phyloP scores from a whole-genome alignment of 768 basidiomycete species.

The Hericium erinaceus region DNA sequence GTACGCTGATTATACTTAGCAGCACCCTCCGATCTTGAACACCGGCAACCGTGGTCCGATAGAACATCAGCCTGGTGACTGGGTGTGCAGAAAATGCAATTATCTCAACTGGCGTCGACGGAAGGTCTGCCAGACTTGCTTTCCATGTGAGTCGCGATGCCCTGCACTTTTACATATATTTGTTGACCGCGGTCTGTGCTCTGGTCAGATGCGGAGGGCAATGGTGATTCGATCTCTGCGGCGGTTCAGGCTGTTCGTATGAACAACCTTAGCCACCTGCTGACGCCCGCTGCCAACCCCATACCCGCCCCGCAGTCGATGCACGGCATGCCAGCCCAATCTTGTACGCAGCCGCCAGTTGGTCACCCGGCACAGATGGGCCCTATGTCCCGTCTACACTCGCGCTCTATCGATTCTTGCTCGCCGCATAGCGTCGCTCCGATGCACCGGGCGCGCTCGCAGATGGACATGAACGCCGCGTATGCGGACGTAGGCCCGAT shows the following conservation, averaged over 20 bases:
- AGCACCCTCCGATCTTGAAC: slow-evolving; percentile 83
- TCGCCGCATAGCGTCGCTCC: background rate
- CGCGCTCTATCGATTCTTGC: background rate
- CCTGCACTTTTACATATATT: background rate
- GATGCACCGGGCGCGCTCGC: slow-evolving; percentile 7
- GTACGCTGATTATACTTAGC: slow-evolving; percentile 9
- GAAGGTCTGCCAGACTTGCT: slow-evolving; percentile 86
- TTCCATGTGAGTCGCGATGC: slow-evolving; percentile 50
- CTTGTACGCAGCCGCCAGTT: slow-evolving; percentile 6
- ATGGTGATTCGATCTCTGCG: slow-evolving; percentile 78
- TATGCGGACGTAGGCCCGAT: slow-evolving; percentile 44
- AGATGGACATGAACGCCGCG: slow-evolving; percentile 34
- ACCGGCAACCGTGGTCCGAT: slow-evolving; percentile 86
- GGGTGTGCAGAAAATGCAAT: slow-evolving; percentile 75
- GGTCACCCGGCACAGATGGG: background rate
- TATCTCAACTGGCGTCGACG: slow-evolving; percentile 83
- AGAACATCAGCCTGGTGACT: slow-evolving; percentile 53
- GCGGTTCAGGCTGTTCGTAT: slow-evolving; percentile 83
- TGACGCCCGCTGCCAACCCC: slow-evolving; percentile 36
- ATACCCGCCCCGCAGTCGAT: slow-evolving; percentile 6
- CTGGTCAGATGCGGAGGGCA: slow-evolving; percentile 68
- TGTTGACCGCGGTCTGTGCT: slow-evolving; percentile 1
- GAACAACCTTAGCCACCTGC: slow-evolving; percentile 65
- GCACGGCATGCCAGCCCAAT: slow-evolving; percentile 8
- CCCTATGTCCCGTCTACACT: background rate